Evolutionary conservation across 305 asterid species (phyloP).

Genomic region (Striga hermonthica): DNA sequence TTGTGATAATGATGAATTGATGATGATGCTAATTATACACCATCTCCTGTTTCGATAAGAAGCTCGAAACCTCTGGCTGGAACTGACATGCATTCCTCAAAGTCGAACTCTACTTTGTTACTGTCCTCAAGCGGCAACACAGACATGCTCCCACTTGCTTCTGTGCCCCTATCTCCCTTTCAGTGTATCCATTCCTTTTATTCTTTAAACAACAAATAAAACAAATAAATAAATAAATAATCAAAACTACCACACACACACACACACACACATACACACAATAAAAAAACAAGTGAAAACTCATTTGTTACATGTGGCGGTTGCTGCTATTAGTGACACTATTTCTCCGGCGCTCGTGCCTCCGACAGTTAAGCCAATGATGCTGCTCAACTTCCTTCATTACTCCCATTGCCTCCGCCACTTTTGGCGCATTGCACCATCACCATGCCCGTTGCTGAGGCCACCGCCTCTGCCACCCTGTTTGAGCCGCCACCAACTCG

Average conservation of each 20-base stretch:
- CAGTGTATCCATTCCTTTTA: constrained; percentile 80
- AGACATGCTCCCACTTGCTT: constrained; percentile 60
- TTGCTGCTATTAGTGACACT: constrained; percentile 73
- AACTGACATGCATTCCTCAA: constrained; percentile 58
- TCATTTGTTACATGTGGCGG: constrained; percentile 62
- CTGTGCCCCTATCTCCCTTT: constrained; percentile 64
- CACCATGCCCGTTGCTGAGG: constrained; percentile 82
- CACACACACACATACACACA: too few relatives aligned
- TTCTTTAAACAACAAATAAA: constrained; percentile 38
- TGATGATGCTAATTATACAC: constrained; percentile 31
- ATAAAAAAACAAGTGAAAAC: background rate
- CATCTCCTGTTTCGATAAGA: constrained; percentile 57
- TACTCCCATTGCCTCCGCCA: constrained; percentile 96
- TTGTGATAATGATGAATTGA: constrained; percentile 20
- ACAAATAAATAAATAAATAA: background rate
- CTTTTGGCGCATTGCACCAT: constrained; percentile 88
- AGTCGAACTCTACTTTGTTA: constrained; percentile 51
- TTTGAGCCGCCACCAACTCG: constrained; percentile 31
- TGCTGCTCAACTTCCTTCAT: constrained; percentile 65
- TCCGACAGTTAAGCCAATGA: constrained; percentile 66
- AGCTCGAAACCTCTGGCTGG: constrained; percentile 71
- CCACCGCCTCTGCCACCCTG: constrained; percentile 68
- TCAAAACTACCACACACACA: background rate
- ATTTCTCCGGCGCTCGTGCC: constrained; percentile 60
- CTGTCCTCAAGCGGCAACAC: constrained; percentile 65